Conservation (phyloP, 257 asterid genomes). For the Paraleonurus japonicus region DNA sequence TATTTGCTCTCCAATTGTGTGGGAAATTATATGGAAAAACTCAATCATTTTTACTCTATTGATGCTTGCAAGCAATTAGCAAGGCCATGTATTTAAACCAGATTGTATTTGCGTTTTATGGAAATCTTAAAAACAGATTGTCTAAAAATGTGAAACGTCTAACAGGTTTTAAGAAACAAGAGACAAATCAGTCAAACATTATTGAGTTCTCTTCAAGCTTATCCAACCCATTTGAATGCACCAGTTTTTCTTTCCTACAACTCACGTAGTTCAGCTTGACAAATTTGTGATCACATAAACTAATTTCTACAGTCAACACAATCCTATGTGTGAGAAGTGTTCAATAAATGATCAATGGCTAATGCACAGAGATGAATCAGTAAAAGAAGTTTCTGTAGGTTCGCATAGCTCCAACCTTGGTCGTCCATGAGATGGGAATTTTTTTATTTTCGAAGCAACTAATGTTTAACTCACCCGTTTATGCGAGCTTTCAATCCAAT, state of each 20-base stretch:
- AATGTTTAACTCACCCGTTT: conserved; percentile 64
- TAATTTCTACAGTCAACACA: background rate
- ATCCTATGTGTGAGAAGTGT: background rate
- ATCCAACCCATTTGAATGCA: background rate
- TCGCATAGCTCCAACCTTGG: background rate
- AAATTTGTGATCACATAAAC: background rate
- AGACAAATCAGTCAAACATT: background rate
- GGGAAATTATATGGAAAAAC: background rate
- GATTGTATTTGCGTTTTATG: background rate
- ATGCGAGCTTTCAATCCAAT: conserved; percentile 91
- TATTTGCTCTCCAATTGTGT: background rate
- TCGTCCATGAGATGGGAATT: background rate
- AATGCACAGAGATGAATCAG: conserved; percentile 1
- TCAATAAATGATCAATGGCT: background rate
- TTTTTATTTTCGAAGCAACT: conserved; percentile 2
- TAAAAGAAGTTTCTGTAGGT: background rate
- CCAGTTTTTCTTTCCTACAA: background rate
- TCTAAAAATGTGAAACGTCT: background rate
- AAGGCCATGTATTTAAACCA: background rate
- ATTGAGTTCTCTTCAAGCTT: background rate
- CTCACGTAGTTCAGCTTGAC: background rate
- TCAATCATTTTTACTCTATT: background rate
- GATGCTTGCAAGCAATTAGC: background rate
- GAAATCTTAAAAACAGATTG: background rate
- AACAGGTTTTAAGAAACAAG: background rate